Conservation (phyloP, 441 rosid genomes). For the Capsella rubella region DNA sequence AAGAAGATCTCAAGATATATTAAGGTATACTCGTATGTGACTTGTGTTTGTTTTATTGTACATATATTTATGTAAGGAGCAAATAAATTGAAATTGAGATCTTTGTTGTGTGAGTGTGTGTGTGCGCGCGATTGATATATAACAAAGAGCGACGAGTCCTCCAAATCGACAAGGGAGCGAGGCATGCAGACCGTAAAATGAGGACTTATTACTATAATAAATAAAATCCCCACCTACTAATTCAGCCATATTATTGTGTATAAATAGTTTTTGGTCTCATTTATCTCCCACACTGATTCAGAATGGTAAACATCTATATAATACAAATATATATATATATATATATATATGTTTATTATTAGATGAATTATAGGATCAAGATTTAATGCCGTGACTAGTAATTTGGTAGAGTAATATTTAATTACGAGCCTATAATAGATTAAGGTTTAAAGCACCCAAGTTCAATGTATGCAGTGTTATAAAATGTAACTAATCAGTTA, state of each 20-base stretch:
- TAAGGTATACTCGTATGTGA: not conserved
- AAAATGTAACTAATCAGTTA: not conserved
- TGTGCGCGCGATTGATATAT: slow-evolving; percentile 18
- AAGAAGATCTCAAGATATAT: slow-evolving; percentile 3
- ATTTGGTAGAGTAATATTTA: not conserved
- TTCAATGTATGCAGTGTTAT: slow-evolving; percentile 21
- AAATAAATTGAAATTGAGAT: slow-evolving; percentile 9
- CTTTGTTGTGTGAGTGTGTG: slow-evolving; percentile 5
- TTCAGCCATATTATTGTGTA: slow-evolving; percentile 6
- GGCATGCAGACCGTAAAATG: slow-evolving; percentile 41
- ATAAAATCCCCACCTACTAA: not conserved
- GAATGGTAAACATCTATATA: not conserved
- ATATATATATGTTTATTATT: not conserved
- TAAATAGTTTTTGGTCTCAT: not conserved
- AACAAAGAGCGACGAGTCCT: slow-evolving; percentile 20
- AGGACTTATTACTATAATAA: not conserved
- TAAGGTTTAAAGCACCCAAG: slow-evolving; percentile 7
- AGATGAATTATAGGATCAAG: not conserved
- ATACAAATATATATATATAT: not conserved
- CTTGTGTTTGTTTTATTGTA: slow-evolving; percentile 1
- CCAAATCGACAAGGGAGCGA: slow-evolving; percentile 1
- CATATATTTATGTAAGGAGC: not conserved
- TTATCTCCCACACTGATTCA: not conserved
- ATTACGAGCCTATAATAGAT: not conserved
- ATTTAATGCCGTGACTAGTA: not conserved